A percentile compares a stretch with the other conserved stretches of the same genome.
Evolutionary conservation across 495 filamentous ascomycete species (phyloP).

Genomic region (Pseudotulostoma volvatum): DNA sequence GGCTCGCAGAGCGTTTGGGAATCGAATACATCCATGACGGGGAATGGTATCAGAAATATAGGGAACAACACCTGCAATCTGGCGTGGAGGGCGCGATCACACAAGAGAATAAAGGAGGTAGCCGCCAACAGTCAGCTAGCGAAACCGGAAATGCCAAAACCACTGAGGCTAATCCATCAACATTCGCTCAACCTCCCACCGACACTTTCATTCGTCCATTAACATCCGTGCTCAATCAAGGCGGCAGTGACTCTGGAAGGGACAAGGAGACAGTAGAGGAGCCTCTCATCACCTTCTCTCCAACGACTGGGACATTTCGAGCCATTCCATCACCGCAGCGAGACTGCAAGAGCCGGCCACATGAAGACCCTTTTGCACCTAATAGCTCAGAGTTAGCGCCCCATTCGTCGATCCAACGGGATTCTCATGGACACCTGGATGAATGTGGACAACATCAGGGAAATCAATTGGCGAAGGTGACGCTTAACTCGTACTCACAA

Average conservation of each 20-base stretch:
- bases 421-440: too few species aligned
- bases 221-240: too few species aligned
- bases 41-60: slow-evolving; percentile 5
- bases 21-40: slow-evolving; percentile 34
- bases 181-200: slow-evolving; percentile 2
- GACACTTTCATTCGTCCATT: slow-evolving; percentile 13
- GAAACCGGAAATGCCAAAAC: too few species aligned
- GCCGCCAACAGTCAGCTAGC: too few species aligned
- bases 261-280: slow-evolving; percentile 17
- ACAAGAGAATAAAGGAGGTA: too few species aligned
- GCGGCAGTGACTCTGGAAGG: too few species aligned
- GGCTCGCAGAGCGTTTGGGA: slow-evolving; percentile 35
- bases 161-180: slow-evolving; percentile 1
- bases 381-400: too few species aligned
- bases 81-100: not conserved
- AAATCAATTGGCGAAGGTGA: too few species aligned
- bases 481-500: too few species aligned
- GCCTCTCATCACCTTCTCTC: slow-evolving; percentile 30
- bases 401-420: too few species aligned
- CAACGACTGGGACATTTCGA: slow-evolving; percentile 33
- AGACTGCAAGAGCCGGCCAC: slow-evolving; percentile 2
- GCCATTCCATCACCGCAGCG: slow-evolving; percentile 24
- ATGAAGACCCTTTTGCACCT: slow-evolving; percentile 1
- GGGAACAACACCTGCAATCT: not conserved
- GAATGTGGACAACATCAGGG: too few species aligned